Base-by-base conservation (phyloP, 2,329 filamentous ascomycete genomes). In the Achaetomium macrosporum region DNA sequence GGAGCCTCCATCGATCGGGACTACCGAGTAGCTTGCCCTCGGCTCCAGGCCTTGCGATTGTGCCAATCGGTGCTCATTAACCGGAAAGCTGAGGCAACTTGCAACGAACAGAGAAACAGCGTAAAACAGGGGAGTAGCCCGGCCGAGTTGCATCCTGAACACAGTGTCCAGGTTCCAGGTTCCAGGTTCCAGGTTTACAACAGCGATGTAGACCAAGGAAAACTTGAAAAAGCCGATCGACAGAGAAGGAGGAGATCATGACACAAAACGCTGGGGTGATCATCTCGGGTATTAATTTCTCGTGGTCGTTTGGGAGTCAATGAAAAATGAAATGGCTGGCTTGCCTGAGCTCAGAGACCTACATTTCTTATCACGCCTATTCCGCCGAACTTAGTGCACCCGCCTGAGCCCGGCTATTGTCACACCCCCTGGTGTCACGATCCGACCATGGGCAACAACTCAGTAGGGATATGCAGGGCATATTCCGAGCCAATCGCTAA, bases 11-110 rank as follows among this genome's bases (percentile, higher is more conserved):
- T 70, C 64, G 52, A 71, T 70, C 7, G 68, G 66, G 25, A 71
- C 68, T 1, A 71, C 66, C 10, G 69, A 70, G 48, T 69, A 71
- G 2, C 67, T 70, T 35, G 68, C 67, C 39, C 68, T 64, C 16
- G 69, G 58, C 15, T 55, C 63, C 6, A 69, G 55, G 5, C 39
- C 50, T 16, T 53, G 47, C 6, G 56, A 47, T 25, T 54, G 43
- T 9, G 53, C 42, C 4, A 30, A 45, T 33, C 41, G 50, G 31
- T 53, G 57, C n/a, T 59, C 57, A 36, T 63, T 47, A 15, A 70
- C 57, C 5, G 69, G 68, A 42, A 67, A 52, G 4, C 64, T 64
- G 11, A 55, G 53, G 36, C 59, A 63, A 33, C 57, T 16, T 20
- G 42, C 19, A 11, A 51, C 47, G 4, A 65, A 42, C n/a, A 61